These are phyloP conservation scores for Pugionium cornutum DNA, from an alignment of 345 rosid species.

Conservation along the genomic window DNA sequence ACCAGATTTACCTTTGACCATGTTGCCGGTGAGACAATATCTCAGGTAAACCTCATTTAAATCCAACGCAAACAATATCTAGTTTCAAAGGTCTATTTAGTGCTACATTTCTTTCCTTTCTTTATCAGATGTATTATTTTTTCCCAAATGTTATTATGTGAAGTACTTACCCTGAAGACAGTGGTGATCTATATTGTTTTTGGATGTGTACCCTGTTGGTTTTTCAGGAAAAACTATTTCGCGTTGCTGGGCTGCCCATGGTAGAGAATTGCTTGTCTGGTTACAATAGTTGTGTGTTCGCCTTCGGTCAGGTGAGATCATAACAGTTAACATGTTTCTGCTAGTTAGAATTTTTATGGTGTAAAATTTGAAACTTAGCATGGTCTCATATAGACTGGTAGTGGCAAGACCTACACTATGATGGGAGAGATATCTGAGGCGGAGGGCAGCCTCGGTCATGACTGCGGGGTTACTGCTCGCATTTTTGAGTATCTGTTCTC, in stretches of 20 bases:
- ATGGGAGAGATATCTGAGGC: constrained; percentile 74
- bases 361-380: constrained; percentile 14
- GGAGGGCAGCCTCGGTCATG: constrained; percentile 54
- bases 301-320: constrained; percentile 85
- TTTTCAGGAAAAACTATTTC: constrained; percentile 70
- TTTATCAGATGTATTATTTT: neutral
- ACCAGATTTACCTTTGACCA: constrained; percentile 94
- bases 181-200: constrained; percentile 9
- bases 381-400: constrained; percentile 75
- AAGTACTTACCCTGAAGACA: constrained; percentile 13
- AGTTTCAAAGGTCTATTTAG: constrained; percentile 19
- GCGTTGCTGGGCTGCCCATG: constrained; percentile 82
- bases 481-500: constrained; percentile 77
- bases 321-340: constrained; percentile 14
- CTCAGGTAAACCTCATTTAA: constrained; percentile 58
- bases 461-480: constrained; percentile 89
- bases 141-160: constrained; percentile 11
- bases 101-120: neutral
- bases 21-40: constrained; percentile 72
- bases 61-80: neutral
- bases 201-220: constrained; percentile 24
- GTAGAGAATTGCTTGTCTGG: constrained; percentile 98
- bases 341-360: constrained; percentile 14
- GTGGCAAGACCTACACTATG: constrained; percentile 98
- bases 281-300: constrained; percentile 91